A percentile compares a stretch with the other conserved stretches of the same genome.
These are phyloP conservation scores for Infundibulicybe gibba DNA, from an alignment of 768 basidiomycete genomes.

Conservation along the genomic window DNA sequence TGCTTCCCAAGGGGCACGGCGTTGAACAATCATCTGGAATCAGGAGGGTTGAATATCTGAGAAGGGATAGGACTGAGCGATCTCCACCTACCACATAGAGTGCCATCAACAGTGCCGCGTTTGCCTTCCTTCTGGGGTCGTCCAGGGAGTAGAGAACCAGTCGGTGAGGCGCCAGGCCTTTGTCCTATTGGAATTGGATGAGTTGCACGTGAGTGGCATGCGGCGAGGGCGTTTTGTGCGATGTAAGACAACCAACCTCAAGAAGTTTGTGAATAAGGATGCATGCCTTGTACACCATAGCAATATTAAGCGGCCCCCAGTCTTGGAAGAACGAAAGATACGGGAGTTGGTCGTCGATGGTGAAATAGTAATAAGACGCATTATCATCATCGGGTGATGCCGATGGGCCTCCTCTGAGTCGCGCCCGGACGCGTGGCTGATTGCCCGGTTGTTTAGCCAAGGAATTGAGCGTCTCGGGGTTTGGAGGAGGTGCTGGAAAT, in stretches of 20 bases:
- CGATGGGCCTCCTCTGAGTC: slow-evolving; percentile 55
- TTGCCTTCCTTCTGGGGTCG: slow-evolving; percentile 86
- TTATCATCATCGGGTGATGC: slow-evolving; percentile 65
- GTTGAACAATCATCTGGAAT: slow-evolving; percentile 85
- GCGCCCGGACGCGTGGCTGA: slow-evolving; percentile 60
- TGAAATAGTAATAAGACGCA: slow-evolving; percentile 85
- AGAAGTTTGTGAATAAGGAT: slow-evolving; percentile 88
- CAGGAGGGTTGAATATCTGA: slow-evolving; percentile 4
- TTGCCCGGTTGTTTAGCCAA: slow-evolving; percentile 46
- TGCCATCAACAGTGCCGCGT: slow-evolving; percentile 91
- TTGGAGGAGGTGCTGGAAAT: slow-evolving; percentile 75
- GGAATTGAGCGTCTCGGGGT: slow-evolving; percentile 61
- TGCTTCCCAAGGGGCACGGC: slow-evolving; percentile 89
- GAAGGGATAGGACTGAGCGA: slow-evolving; percentile 4
- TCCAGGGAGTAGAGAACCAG: slow-evolving; percentile 86
- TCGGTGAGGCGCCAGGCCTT: slow-evolving; percentile 65
- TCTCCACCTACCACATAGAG: slow-evolving; percentile 76
- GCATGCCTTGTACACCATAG: slow-evolving; percentile 93
- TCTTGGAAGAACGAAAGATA: slow-evolving; percentile 95
- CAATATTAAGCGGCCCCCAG: slow-evolving; percentile 88
- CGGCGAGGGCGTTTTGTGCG: slow-evolving; percentile 15
- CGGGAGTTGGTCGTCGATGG: slow-evolving; percentile 86
- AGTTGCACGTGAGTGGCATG: slow-evolving; percentile 37
- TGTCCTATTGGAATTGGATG: slow-evolving; percentile 49
- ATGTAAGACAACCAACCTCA: slow-evolving; percentile 45